phyloP scores from a whole-genome alignment of 116 monocot species.

The Phalaenopsis hybrid region DNA sequence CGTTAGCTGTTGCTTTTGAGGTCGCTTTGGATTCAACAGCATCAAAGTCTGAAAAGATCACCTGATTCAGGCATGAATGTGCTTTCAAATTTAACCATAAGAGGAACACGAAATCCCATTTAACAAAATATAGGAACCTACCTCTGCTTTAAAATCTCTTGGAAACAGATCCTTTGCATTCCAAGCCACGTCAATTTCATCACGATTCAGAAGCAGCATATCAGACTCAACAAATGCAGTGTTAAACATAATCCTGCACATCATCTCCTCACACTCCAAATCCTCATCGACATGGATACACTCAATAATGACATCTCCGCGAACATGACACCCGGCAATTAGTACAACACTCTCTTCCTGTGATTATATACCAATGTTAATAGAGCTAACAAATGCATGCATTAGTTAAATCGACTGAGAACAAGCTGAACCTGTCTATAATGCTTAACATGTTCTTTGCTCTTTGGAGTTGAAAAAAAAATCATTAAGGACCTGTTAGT shows the following conservation, averaged over 20 bases:
- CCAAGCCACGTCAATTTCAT: conserved; percentile 55
- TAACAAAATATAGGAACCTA: conserved; percentile 13
- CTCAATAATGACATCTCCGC: conserved; percentile 60
- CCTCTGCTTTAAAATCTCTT: conserved; percentile 56
- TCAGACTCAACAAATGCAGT: conserved; percentile 58
- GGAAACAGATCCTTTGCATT: conserved; percentile 44
- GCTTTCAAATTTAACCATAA: conserved; percentile 21
- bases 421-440: conserved; percentile 38
- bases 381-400: neutral
- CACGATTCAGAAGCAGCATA: conserved; percentile 28
- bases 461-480: conserved; percentile 40
- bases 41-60: conserved; percentile 48
- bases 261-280: conserved; percentile 45
- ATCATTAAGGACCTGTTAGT: conserved; percentile 26
- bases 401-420: neutral
- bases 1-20: conserved; percentile 15
- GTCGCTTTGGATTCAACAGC: conserved; percentile 19
- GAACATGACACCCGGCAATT: conserved; percentile 34
- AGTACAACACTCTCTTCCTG: conserved; percentile 31
- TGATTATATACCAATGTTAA: conserved; percentile 3
- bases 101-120: conserved; percentile 5
- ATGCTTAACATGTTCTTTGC: conserved; percentile 25
- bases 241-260: conserved; percentile 67
- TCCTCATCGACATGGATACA: conserved; percentile 42
- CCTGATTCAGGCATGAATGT: conserved; percentile 43